A percentile compares a stretch with the other conserved stretches of the same genome.
phyloP scores from a whole-genome alignment of 2,329 filamentous ascomycete species.

The Trichophyton benhamiae region DNA sequence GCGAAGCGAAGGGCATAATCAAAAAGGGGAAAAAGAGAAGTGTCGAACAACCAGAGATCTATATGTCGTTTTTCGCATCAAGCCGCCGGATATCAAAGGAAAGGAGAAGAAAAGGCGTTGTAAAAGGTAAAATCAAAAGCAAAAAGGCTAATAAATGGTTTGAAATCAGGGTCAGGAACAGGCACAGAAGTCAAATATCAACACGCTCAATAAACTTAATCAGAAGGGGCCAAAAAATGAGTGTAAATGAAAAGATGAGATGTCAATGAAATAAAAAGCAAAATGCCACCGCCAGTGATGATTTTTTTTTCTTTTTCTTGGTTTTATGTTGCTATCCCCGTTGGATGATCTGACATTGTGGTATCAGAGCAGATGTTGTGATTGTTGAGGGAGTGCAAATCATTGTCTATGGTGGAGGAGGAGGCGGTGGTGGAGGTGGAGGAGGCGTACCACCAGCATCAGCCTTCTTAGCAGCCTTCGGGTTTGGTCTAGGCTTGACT shows the following conservation, averaged over 20 bases:
- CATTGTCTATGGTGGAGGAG: not conserved
- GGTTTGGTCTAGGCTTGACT: conserved; percentile 24
- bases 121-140: not conserved
- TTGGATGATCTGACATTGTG: not conserved
- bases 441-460: conserved; percentile 15
- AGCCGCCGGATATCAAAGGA: not conserved
- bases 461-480: conserved; percentile 38
- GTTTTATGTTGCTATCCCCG: not conserved
- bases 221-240: conserved; percentile 1
- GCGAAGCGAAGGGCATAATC: not conserved
- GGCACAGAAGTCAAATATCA: not conserved
- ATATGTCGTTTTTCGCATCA: conserved; percentile 3
- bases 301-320: not conserved
- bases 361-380: not conserved
- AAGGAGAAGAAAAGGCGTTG: not conserved
- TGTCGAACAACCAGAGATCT: not conserved
- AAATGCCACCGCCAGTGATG: not conserved
- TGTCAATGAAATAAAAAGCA: not conserved
- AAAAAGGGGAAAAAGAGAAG: not conserved
- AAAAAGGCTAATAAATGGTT: not conserved
- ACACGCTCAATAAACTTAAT: conserved; percentile 3
- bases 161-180: not conserved
- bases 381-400: not conserved
- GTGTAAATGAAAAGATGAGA: not conserved
- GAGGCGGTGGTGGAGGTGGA: not conserved